Evolutionary conservation across 2,329 filamentous ascomycete species (phyloP).

Genomic region (Hymenoscyphus albidus): DNA sequence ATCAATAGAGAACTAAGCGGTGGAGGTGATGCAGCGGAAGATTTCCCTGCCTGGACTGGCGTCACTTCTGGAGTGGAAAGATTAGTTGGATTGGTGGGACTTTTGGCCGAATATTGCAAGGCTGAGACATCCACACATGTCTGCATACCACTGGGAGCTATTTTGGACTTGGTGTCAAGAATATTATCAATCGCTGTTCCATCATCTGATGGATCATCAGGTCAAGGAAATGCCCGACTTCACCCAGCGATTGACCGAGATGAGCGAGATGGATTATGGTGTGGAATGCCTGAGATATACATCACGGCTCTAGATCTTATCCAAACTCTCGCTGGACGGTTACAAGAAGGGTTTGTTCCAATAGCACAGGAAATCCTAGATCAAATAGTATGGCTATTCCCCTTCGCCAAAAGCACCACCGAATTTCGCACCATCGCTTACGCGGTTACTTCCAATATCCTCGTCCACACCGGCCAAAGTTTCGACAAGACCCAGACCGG

Average conservation of each 20-base stretch:
- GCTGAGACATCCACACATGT: slow-evolving; percentile 63
- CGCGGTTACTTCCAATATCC: slow-evolving; percentile 50
- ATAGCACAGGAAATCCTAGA: slow-evolving; percentile 64
- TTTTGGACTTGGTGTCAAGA: slow-evolving; percentile 67
- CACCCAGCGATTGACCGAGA: slow-evolving; percentile 73
- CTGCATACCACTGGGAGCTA: slow-evolving; percentile 59
- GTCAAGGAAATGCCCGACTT: slow-evolving; percentile 44
- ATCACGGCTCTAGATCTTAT: slow-evolving; percentile 64
- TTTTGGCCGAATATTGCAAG: slow-evolving; percentile 61
- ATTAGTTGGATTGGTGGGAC: slow-evolving; percentile 59
- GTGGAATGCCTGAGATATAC: slow-evolving; percentile 70
- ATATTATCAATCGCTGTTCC: slow-evolving; percentile 62
- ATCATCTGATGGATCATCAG: slow-evolving; percentile 15
- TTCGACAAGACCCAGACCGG: slow-evolving; percentile 63
- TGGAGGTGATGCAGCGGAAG: slow-evolving; percentile 43
- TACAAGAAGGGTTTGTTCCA: slow-evolving; percentile 55
- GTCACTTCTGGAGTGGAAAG: slow-evolving; percentile 70
- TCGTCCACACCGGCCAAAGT: slow-evolving; percentile 60
- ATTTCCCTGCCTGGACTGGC: slow-evolving; percentile 69
- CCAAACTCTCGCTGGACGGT: slow-evolving; percentile 51
- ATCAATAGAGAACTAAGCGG: slow-evolving; percentile 46
- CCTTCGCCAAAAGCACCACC: slow-evolving; percentile 49
- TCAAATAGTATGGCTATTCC: slow-evolving; percentile 68
- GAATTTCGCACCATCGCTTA: slow-evolving; percentile 61
- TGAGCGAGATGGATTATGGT: slow-evolving; percentile 77